Evolutionary conservation across 495 filamentous ascomycete genomes (phyloP).

Genomic region (Neurospora tetrasperma): DNA sequence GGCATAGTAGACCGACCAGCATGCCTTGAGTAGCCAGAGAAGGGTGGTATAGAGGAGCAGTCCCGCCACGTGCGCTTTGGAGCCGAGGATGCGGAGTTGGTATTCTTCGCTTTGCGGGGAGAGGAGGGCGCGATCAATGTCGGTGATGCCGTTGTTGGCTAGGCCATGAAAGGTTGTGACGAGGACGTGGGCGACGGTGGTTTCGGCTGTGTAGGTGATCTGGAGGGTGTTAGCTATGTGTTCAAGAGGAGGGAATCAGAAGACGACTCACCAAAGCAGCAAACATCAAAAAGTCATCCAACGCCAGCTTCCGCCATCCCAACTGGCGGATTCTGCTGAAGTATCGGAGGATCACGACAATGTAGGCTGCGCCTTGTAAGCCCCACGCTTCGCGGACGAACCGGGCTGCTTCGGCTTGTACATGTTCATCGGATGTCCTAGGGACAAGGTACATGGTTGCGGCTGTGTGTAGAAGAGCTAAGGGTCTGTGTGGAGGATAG

Average conservation of each 20-base stretch:
- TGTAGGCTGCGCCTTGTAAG: slow-evolving; percentile 19
- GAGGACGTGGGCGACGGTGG: slow-evolving; percentile 24
- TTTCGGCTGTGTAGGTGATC: slow-evolving; percentile 26
- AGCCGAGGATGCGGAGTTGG: slow-evolving; percentile 38
- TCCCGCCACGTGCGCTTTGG: slow-evolving; percentile 49
- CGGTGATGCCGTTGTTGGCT: slow-evolving; percentile 47
- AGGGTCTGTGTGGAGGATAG: not conserved
- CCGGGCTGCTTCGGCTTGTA: slow-evolving; percentile 4
- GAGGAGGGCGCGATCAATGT: slow-evolving; percentile 36
- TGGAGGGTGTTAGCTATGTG: slow-evolving; percentile 1
- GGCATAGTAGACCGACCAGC: slow-evolving; percentile 51
- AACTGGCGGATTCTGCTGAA: slow-evolving; percentile 14
- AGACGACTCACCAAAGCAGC: not conserved
- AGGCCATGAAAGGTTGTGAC: slow-evolving; percentile 38
- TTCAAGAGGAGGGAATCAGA: not conserved
- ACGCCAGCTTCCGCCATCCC: slow-evolving; percentile 17
- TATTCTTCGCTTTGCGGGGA: slow-evolving; percentile 40
- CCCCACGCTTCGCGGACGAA: slow-evolving; percentile 25
- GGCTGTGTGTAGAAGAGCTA: not conserved
- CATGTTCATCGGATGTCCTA: not conserved
- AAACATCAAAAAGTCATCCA: slow-evolving; percentile 48
- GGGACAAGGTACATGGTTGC: not conserved
- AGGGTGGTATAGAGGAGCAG: slow-evolving; percentile 49
- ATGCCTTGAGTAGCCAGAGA: slow-evolving; percentile 49
- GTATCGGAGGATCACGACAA: slow-evolving; percentile 20